Evolutionary conservation across 2,329 filamentous ascomycete genomes (phyloP).

Genomic region (Xylaria sp.): DNA sequence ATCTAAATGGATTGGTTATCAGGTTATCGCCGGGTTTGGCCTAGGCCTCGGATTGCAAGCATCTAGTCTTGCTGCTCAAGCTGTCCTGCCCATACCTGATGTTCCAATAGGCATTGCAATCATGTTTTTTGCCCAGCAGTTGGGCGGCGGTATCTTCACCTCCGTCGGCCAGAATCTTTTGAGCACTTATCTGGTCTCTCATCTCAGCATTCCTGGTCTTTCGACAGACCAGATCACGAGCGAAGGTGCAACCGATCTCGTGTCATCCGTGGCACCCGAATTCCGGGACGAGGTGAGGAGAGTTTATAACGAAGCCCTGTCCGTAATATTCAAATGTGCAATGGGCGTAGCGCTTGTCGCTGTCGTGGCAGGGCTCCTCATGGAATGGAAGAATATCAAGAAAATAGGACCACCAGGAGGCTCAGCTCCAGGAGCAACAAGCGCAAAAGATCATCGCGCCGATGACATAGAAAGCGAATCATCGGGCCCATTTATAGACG

Average conservation of each 20-base stretch:
- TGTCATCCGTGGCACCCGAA: conserved; percentile 51
- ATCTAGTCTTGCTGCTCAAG: conserved; percentile 57
- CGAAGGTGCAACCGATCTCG: conserved; percentile 56
- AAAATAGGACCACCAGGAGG: conserved; percentile 38
- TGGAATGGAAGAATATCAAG: conserved; percentile 67
- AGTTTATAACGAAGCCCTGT: conserved; percentile 63
- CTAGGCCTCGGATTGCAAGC: conserved; percentile 65
- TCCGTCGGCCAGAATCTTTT: conserved; percentile 52
- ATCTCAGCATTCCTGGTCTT: conserved; percentile 43
- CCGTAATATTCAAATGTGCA: conserved; percentile 60
- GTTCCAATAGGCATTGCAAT: conserved; percentile 52
- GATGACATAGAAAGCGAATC: conserved; percentile 7
- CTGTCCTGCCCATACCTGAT: conserved; percentile 50
- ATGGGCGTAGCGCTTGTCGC: conserved; percentile 56
- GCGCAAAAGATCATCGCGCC: background rate
- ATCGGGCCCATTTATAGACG: conserved; percentile 2
- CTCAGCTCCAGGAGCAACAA: conserved; percentile 9
- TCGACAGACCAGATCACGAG: conserved; percentile 43
- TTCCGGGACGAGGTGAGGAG: conserved; percentile 54
- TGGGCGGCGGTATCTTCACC: conserved; percentile 53
- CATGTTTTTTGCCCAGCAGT: conserved; percentile 53
- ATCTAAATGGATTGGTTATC: conserved; percentile 63
- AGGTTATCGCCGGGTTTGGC: conserved; percentile 64
- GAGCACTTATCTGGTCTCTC: conserved; percentile 42
- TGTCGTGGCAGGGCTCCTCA: conserved; percentile 55